Evolutionary conservation across 805 yeast genomes (phyloP), one percentile per base, ranked within the genome.

Genomic region (Starmerella tilneyi): DNA sequence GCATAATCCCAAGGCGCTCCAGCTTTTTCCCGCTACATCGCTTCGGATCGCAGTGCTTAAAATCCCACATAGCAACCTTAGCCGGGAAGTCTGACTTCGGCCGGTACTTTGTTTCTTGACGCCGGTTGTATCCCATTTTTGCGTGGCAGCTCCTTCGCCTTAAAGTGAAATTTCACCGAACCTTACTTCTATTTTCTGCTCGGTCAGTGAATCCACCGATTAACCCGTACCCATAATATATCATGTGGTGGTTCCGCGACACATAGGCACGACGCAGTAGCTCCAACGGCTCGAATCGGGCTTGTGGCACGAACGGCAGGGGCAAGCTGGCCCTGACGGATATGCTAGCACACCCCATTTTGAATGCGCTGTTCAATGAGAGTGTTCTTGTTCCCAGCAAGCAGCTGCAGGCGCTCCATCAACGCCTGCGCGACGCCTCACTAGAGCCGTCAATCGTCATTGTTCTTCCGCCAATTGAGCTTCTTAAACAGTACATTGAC

Each of bases 1-100:
- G 76, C 41, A 92, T 88, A 17, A 85, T 64, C 0, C 97, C 97
- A 17, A 89, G 63, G 45, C 97, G 71, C 58, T 85, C 96, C 24
- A 92, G 69, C 61, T 86, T 88, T 67, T 92, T 92, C 16, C 98
- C 98, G 53, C 94, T 81, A 61, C 98, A 92, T 59, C 96, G 73
- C 60, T 92, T 92, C 1, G 98, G 98, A 64, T 92, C 98, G 67
- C 98, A 92, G 60, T 92, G 98, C 54, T 88, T 95, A 59, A 92
- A 92, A 62, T 92, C 98, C 70, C 98, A 89, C 98, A 89, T 89
- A 15, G 96, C 96, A 51, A 88, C 63, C 58, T 84, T 86, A 27
- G 81, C 80, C 1, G 94, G 95, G 58, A 84, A 83, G 41, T 72
- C 58, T 1, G 56, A 36, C 32, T 46, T 49, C 11, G 52, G 50